Percentiles rank a stretch among this genome's conserved stretches.
phyloP scores from a whole-genome alignment of 345 rosid species.

The Laguncularia racemosa region DNA sequence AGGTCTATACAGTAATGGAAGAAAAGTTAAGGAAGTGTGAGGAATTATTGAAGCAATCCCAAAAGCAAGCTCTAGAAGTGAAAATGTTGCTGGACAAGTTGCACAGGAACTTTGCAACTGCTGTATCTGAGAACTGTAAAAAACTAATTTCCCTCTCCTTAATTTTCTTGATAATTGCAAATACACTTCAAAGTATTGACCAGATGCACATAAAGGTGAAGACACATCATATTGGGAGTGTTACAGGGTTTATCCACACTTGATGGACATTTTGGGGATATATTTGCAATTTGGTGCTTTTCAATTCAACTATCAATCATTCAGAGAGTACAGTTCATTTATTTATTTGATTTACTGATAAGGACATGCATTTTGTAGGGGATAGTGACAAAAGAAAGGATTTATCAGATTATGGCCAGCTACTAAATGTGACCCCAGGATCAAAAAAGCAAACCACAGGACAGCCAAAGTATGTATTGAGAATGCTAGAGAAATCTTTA shows the following conservation, averaged over 20 bases:
- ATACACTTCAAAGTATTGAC: not conserved
- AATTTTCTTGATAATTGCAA: constrained; percentile 1
- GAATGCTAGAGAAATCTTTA: constrained; percentile 78
- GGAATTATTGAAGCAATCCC: constrained; percentile 55
- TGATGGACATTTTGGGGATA: no score
- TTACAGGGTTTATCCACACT: no score
- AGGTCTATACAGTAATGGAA: constrained; percentile 26
- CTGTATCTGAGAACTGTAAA: constrained; percentile 55
- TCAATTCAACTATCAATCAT: no score
- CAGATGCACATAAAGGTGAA: not conserved
- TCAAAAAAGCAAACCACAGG: constrained; percentile 39
- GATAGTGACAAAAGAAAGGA: constrained; percentile 27
- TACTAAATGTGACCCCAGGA: constrained; percentile 23
- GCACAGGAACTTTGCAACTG: constrained; percentile 42
- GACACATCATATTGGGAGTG: no score
- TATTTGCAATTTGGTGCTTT: no score
- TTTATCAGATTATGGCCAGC: constrained; percentile 29
- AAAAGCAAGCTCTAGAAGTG: constrained; percentile 51
- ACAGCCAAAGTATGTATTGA: constrained; percentile 47
- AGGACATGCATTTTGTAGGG: constrained; percentile 34
- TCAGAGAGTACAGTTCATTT: no score
- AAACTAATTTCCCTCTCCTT: constrained; percentile 4
- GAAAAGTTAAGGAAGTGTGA: constrained; percentile 51
- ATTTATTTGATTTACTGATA: no score
- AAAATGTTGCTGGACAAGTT: constrained; percentile 63